Conservation (phyloP, 2,329 filamentous ascomycete genomes). For the Alternaria dauci region DNA sequence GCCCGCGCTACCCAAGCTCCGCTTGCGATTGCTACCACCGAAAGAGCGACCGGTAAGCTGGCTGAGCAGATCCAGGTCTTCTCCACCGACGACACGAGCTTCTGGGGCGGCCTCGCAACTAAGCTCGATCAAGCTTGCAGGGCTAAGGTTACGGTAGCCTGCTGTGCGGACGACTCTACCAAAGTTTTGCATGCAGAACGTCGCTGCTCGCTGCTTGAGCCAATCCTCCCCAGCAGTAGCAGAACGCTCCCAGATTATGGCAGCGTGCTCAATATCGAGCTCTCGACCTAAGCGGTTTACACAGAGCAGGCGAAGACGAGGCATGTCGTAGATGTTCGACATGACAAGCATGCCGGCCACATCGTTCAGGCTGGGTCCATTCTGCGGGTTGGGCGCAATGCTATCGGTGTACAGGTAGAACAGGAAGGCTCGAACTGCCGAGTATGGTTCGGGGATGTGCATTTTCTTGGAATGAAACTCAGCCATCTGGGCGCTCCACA, state of each 20-base stretch:
- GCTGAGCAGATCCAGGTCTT: constrained; percentile 74
- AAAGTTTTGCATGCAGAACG: constrained; percentile 93
- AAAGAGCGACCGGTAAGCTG: constrained; percentile 55
- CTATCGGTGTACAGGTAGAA: constrained; percentile 97
- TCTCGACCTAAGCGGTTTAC: constrained; percentile 90
- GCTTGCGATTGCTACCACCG: constrained; percentile 52
- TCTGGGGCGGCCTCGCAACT: constrained; percentile 94
- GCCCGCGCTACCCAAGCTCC: constrained; percentile 51
- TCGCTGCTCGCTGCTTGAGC: constrained; percentile 86
- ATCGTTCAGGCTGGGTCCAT: constrained; percentile 73
- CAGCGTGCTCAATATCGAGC: constrained; percentile 92
- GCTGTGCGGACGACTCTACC: constrained; percentile 89
- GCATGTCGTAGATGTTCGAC: constrained; percentile 98
- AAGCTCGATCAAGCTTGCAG: constrained; percentile 83
- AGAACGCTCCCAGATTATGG: constrained; percentile 94
- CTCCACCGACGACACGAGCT: constrained; percentile 86
- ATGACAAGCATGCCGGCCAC: constrained; percentile 95
- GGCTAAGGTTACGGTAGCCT: constrained; percentile 83
- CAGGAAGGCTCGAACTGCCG: constrained; percentile 90
- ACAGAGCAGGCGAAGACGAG: constrained; percentile 87
- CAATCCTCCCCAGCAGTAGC: constrained; percentile 90
- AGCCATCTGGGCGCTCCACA: constrained; percentile 94
- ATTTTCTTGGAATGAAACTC: constrained; percentile 97
- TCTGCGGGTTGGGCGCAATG: constrained; percentile 62
- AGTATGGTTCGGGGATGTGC: constrained; percentile 97